Base-by-base conservation (phyloP, 2,329 filamentous ascomycete species). In the Fonsecaea pedrosoi region DNA sequence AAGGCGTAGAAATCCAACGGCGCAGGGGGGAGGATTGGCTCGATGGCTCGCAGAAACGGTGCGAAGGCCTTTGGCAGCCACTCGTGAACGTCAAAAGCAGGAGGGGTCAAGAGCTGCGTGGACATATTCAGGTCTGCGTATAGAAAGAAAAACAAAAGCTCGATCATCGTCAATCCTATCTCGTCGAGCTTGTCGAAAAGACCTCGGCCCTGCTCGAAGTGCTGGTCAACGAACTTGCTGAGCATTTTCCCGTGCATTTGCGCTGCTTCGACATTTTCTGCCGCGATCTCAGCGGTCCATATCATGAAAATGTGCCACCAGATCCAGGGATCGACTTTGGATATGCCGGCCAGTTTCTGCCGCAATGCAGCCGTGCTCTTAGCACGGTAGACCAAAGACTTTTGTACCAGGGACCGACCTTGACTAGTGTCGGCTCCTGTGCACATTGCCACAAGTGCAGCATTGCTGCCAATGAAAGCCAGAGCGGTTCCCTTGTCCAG, bases 241-340 rank as follows among this genome's bases (percentile, higher is more conserved):
- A 50, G 45, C 45, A 50, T 50, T 10, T 50, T 18, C 0, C 45
- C 45, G 25, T 50, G 45, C 45, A 50, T 50, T 12, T 13, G 45
- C 12, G 45, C 45, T 25, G 45, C 45, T 25, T 4, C 9, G 18
- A 25, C 45, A 25, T 50, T 50, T 12, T 50, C 45, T 12, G 45
- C 45, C 18, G 45, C 45, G 25, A 50, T 50, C 45, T 50, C 45
- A 13, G 45, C 45, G 21, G 45, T 3, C 45, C 45, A 50, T 18
- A 50, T 50, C 45, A 50, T 50, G 45, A 50, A 50, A 25, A 50
- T 50, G 21, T 50, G 45, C 45, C 45, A 50, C 18, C 45, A 50
- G 18, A 25, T 50, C 45, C 45, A 50, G 10, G 18, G 18, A 25
- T 50, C 45, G 45, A 50, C 21, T 50, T 50, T 50, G 45, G 45